Evolutionary conservation across 1,284 basidiomycete species (phyloP).

Genomic region (Trametes polyzona): DNA sequence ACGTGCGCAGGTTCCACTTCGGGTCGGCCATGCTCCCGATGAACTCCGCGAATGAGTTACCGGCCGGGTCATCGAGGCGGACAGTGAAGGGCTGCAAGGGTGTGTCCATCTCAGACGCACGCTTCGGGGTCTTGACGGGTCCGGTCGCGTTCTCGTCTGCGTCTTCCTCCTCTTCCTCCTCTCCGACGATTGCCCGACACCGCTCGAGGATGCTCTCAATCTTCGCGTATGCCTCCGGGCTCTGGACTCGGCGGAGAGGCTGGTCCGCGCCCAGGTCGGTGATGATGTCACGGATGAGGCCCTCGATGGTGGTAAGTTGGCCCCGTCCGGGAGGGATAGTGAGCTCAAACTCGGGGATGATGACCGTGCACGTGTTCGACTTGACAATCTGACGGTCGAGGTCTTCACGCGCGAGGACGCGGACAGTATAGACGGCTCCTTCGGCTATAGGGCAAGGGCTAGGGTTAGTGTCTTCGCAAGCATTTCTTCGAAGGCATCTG

Average conservation of each 20-base stretch:
- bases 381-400: constrained; percentile 95
- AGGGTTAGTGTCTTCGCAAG: not conserved
- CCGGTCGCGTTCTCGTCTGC: constrained; percentile 26
- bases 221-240: constrained; percentile 76
- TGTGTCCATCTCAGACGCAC: constrained; percentile 47
- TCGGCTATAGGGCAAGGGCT: constrained; percentile 50
- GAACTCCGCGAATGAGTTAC: constrained; percentile 95
- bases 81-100: constrained; percentile 83
- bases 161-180: constrained; percentile 56
- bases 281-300: constrained; percentile 85
- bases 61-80: constrained; percentile 90
- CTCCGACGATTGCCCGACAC: constrained; percentile 72
- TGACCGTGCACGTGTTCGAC: constrained; percentile 81
- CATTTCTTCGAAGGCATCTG: not conserved
- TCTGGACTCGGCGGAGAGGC: constrained; percentile 84
- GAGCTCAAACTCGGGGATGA: constrained; percentile 88
- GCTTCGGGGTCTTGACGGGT: constrained; percentile 31
- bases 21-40: constrained; percentile 80
- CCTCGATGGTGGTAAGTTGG: constrained; percentile 96
- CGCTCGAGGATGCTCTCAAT: constrained; percentile 79
- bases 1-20: constrained; percentile 93
- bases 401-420: constrained; percentile 77
- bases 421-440: constrained; percentile 80
- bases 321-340: constrained; percentile 90
- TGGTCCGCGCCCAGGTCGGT: constrained; percentile 87